Base-by-base conservation (phyloP, 2,329 filamentous ascomycete species). In the Calonectria fujianensis region DNA sequence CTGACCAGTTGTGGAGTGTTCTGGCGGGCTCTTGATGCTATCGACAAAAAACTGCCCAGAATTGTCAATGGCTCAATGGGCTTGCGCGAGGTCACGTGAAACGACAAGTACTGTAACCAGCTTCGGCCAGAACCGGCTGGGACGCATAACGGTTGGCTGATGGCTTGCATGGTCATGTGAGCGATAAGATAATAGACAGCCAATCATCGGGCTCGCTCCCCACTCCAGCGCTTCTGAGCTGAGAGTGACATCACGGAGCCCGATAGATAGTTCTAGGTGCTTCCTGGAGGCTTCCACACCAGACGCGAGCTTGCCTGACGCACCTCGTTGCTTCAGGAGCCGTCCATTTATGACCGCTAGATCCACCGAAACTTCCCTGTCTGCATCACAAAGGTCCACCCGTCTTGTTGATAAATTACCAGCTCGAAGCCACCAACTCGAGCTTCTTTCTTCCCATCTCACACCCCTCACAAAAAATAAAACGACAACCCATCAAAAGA, bases 191-290 rank as follows among this genome's bases (percentile, higher is more conserved):
- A 67, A 41, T 16, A 29, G 4, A 6, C 41, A 35, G 51, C 76
- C 76, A 80, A 77, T 82, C 70, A 82, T 13, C 68, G 6, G 11
- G 32, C 64, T 50, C n/a, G 39, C 69, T 79, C 78, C 77, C 79
- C 80, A 79, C 80, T 73, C 67, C 31, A 16, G 35, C 20, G 31
- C 31, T 9, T 13, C 64, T 75, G 59, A 45, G 67, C 59, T 76
- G 64, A 75, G 61, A 76, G 83, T 85, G 83, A 85, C 84, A 83
- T 85, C 83, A 83, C 78, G 79, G 80, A 81, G 79, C 83, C 77
- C 59, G 76, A 76, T 78, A 80, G 77, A 77, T 78, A 80, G 75
- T 84, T 82, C 83, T 77, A 79, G 82, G 76, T 80, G 81, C 65
- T 84, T 83, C 82, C 77, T 78, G 74, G 78, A 74, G 75, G 70